These are phyloP conservation scores for Parascedosporium putredinis DNA, from an alignment of 2,329 filamentous ascomycete species.

Conservation along the genomic window DNA sequence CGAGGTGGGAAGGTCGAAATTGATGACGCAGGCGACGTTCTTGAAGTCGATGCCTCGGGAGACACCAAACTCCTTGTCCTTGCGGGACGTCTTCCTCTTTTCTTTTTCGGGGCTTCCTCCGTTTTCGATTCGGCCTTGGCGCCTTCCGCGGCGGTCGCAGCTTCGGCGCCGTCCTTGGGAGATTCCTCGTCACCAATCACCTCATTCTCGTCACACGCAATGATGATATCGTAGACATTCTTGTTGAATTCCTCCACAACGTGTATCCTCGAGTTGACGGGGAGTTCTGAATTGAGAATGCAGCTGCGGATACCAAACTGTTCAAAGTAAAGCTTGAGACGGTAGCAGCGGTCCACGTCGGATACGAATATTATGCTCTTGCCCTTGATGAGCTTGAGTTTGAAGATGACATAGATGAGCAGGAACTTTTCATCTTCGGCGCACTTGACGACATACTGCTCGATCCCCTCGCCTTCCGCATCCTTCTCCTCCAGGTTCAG, in stretches of 20 bases:
- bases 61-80: slow-evolving; percentile 86
- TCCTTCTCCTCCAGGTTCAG: slow-evolving; percentile 78
- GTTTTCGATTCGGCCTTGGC: slow-evolving; percentile 12
- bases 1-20: slow-evolving; percentile 86
- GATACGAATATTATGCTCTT: slow-evolving; percentile 68
- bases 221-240: slow-evolving; percentile 94
- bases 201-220: slow-evolving; percentile 87
- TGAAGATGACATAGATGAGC: slow-evolving; percentile 47
- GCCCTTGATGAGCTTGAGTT: slow-evolving; percentile 79
- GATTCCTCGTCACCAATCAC: slow-evolving; percentile 57
- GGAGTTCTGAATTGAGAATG: slow-evolving; percentile 87
- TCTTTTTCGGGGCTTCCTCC: slow-evolving; percentile 29
- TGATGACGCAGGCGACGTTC: slow-evolving; percentile 87
- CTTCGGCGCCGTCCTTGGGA: slow-evolving; percentile 27
- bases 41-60: slow-evolving; percentile 95
- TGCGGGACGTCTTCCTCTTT: slow-evolving; percentile 56
- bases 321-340: slow-evolving; percentile 88
- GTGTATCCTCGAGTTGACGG: slow-evolving; percentile 85
- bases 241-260: slow-evolving; percentile 97
- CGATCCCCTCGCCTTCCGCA: slow-evolving; percentile 63
- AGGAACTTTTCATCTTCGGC: slow-evolving; percentile 98
- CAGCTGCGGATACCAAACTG: slow-evolving; percentile 93
- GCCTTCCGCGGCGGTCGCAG: slow-evolving; percentile 26
- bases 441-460: slow-evolving; percentile 81
- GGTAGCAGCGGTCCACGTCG: slow-evolving; percentile 80